A percentile compares a stretch with the other conserved stretches of the same genome.
These are phyloP conservation scores for Xerocomus brunneocitrinus DNA, from an alignment of 768 basidiomycete species.

Conservation along the genomic window DNA sequence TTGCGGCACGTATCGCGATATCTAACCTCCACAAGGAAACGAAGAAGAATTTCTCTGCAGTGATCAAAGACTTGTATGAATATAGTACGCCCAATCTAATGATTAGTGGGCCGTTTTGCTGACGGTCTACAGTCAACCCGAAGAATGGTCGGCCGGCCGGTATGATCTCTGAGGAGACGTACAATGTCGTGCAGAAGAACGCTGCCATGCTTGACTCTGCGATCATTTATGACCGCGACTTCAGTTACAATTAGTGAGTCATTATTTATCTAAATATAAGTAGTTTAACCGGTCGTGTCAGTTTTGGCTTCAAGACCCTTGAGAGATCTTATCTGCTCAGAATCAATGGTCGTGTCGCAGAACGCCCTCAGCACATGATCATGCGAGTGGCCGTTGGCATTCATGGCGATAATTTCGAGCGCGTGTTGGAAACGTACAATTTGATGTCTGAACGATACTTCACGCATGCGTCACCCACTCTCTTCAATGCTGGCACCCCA, in stretches of 20 bases:
- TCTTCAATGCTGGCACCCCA: slow-evolving; percentile 98
- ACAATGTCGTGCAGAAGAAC: slow-evolving; percentile 75
- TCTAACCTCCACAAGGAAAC: slow-evolving; percentile 99
- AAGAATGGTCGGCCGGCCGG: slow-evolving; percentile 84
- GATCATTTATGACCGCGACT: slow-evolving; percentile 97
- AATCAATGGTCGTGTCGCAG: slow-evolving; percentile 90
- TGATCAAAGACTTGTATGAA: slow-evolving; percentile 84
- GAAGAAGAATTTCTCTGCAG: slow-evolving; percentile 92
- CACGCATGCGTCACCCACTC: slow-evolving; percentile 95
- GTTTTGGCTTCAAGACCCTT: slow-evolving; percentile 99
- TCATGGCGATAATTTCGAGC: slow-evolving; percentile 85
- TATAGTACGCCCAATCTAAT: slow-evolving; percentile 56
- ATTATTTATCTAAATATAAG: not conserved
- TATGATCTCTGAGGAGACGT: slow-evolving; percentile 89
- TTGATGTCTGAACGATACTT: slow-evolving; percentile 98
- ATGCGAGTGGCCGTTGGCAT: slow-evolving; percentile 99
- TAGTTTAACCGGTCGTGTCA: slow-evolving; percentile 23
- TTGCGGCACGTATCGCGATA: slow-evolving; percentile 97
- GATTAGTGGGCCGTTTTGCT: not conserved
- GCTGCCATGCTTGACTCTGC: slow-evolving; percentile 84
- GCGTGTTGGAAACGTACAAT: slow-evolving; percentile 87
- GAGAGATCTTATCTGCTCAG: slow-evolving; percentile 96
- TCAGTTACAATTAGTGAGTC: slow-evolving; percentile 90
- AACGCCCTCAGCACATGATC: slow-evolving; percentile 97
- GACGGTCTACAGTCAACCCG: slow-evolving; percentile 68